phyloP scores from a whole-genome alignment of 129 eudicot genomes.

The Chrysanthemum lavandulifolium region DNA sequence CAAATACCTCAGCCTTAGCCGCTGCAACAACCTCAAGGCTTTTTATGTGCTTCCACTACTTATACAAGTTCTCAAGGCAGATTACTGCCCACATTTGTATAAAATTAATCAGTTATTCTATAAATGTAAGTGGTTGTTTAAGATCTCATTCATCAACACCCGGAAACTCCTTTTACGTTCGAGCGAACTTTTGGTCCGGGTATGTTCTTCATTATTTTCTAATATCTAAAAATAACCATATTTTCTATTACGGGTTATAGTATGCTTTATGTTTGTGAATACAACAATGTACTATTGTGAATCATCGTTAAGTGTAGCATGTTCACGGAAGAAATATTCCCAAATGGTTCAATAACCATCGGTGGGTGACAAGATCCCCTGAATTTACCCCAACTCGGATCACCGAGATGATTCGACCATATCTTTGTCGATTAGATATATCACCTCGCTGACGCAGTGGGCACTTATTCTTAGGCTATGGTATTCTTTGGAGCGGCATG shows the following conservation, averaged over 20 bases:
- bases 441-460: no score
- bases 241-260: no score
- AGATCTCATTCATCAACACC: background rate
- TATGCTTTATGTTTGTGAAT: background rate
- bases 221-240: background rate
- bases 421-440: no score
- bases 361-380: background rate
- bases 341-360: background rate
- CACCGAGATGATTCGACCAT: background rate
- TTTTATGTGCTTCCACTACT: no score
- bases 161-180: no score
- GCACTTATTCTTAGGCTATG: no score
- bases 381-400: background rate
- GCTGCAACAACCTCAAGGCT: no score
- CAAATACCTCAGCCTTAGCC: no score
- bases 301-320: background rate
- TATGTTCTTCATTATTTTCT: background rate
- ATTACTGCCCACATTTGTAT: no score
- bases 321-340: background rate
- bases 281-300: background rate
- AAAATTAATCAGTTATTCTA: no score
- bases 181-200: background rate
- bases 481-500: no score
- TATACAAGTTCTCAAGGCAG: no score
- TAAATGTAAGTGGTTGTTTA: constrained; percentile 1